Evolutionary conservation across 345 rosid genomes (phyloP), one percentile per base, ranked within the genome.

Genomic region (Eucalyptus leucophloia): DNA sequence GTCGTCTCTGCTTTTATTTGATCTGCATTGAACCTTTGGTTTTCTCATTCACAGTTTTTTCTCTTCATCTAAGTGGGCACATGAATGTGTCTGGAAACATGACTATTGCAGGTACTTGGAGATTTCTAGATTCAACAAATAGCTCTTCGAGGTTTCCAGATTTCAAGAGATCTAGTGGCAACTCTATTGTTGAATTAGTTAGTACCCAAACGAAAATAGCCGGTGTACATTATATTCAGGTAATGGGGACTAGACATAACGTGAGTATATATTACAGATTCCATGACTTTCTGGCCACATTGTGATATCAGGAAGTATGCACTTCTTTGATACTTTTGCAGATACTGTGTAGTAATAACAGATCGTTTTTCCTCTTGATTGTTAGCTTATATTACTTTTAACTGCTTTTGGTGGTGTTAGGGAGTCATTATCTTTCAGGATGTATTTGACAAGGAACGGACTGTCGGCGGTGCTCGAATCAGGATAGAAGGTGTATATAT

Each of bases 401-500:
- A 44, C 69, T 53, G 34, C 91, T 80, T 89, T 30, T 34, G 49
- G 87, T 44, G 65, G 32, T 89, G 37, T 86, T 96, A 98, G 99
- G 99, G 99, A 90, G 95, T 94, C 88, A 95, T 98, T 92, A 96
- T 98, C 92, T 98, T 98, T 94, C 99, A 96, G 93, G 98, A 97
- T 87, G 98, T 96, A 51, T 97, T 96, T 92, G 97, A 97, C 93
- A 97, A 96, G 82, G 95, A 95, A 88, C 97, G 94, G 91, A 96
- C 95, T 93, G 98, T 96, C 88, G 98, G 98, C 51, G 98, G 99
- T 89, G 97, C 99, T 88, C 98, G 95, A 91, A 95, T 98, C 90
- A 95, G 96, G 91, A 96, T 97, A 88, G 99, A 97, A 94, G 99
- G 99, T 94, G 99, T 98, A 86, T 98, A 98, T 94, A 98, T 98